Evolutionary conservation across 108 stramenopile genomes (phyloP), one percentile per base, ranked within the genome.

Genomic region (Cyclotella distinguenda): DNA sequence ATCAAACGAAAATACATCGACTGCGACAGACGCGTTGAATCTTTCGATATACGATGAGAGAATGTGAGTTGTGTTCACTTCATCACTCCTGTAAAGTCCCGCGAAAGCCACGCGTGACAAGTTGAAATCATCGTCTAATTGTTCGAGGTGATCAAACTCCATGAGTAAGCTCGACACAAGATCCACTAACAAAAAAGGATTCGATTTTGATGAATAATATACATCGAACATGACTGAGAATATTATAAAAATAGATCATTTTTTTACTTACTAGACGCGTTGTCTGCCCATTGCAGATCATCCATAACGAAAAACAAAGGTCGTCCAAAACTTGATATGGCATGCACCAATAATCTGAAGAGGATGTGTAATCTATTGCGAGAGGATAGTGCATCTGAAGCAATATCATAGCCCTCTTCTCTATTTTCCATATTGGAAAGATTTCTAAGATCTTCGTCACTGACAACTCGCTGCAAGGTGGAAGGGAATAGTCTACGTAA

Each of bases 271-370:
- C 31, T 34, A 23, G 42, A 40, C 7, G 19, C 60, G 16, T n/a
- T 22, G 23, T 51, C 60, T 0, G 68, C 52, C 68, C 68, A 69
- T 16, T 69, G 68, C 48, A 69, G 39, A 62, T 69, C 68, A 27
- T 69, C 68, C 5, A 69, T 27, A 16, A 69, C 62, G 0, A 69
- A 48, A 2, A 57, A 18, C 13, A 67, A 31, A 27, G 66, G 66
- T 16, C 19, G 43, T 9, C 32, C 66, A 16, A 43, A 21, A 45
- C 26, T 60, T 10, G 58, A 59, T 25, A 67, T 30, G 3, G 59
- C 66, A 7, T 32, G 45, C 33, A 48, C 25, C 10, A 67, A 32
- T 21, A 18, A 34, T 10, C 42, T 31, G 18, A 67, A 30, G 0
- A 56, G 9, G 32, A 48, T 18, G 21, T 60, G 57, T 59, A 60